Percentiles rank a stretch among this genome's conserved stretches.
Evolutionary conservation across 352 stramenopile genomes (phyloP).

Genomic region (Phytophthora idaei): DNA sequence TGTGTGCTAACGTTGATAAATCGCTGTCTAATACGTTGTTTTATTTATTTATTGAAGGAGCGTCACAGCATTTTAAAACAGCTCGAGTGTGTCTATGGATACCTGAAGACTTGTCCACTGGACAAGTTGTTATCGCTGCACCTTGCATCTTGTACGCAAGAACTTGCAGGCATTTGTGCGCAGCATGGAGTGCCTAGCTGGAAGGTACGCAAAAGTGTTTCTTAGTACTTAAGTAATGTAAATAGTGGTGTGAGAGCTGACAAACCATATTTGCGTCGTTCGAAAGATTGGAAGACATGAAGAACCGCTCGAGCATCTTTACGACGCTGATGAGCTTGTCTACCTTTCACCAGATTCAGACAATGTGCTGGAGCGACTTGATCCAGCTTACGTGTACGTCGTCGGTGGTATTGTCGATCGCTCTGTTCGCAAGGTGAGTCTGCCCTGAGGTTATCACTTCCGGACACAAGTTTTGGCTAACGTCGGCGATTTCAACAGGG

Average conservation of each 20-base stretch:
- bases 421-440: constrained; percentile 55
- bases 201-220: constrained; percentile 49
- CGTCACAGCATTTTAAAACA: constrained; percentile 84
- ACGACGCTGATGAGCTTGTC: constrained; percentile 56
- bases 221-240: not conserved
- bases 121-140: constrained; percentile 67
- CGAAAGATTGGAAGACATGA: constrained; percentile 45
- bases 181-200: constrained; percentile 57
- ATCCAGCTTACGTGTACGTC: constrained; percentile 67
- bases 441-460: not conserved
- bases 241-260: no score
- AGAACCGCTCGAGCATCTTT: constrained; percentile 57
- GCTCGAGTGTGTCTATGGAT: constrained; percentile 75
- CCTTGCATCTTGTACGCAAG: constrained; percentile 51
- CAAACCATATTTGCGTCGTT: not conserved
- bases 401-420: constrained; percentile 87
- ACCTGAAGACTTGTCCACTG: constrained; percentile 73
- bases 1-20: not conserved
- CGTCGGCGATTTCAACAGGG: constrained; percentile 26
- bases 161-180: constrained; percentile 38
- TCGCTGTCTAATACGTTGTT: not conserved
- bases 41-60: constrained; percentile 46
- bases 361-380: constrained; percentile 59
- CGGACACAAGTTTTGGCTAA: not conserved
- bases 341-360: constrained; percentile 88